Base-by-base conservation (phyloP, 306 rosid genomes). In the Ceratonia siliqua region DNA sequence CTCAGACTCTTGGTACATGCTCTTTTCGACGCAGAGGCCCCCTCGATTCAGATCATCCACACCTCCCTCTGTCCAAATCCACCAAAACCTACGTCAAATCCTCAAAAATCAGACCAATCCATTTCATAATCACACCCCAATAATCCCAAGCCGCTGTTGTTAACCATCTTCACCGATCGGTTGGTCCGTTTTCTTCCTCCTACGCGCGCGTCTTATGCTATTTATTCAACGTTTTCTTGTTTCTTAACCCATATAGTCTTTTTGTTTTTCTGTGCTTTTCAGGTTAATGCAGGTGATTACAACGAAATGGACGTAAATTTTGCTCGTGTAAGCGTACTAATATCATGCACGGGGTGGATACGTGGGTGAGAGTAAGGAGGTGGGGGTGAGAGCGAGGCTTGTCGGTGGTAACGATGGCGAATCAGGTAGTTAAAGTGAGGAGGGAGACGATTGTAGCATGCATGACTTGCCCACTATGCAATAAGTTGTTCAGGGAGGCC, bases 401-500 rank as follows among this genome's bases (percentile, higher is more conserved):
- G 28, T 17, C 33, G 52, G 38, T n/a, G 58, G 33, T 30, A 41
- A 75, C 50, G 59, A 89, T 89, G 94, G 84, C 91, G 84, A 87
- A 87, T 87, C 94, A 69, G 72, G 83, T 77, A 2, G 87, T 77
- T n/a, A 85, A 73, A 73, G 94, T 87, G 43, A 82, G 43, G 80
- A 85, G 91, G 79, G 91, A 85, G 59, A 48, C 81, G 69, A 68
- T 89, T 79, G 79, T 8, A 46, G 89, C 85, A 82, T 87, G 94
- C 94, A 85, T 87, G 83, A 89, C 90, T 54, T 89, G 94, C 80
- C 94, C 88, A 10, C 89, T 89, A 5, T 89, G 94, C 68, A n/a
- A 83, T 24, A 85, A 85, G 81, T 84, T 89, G 59, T 87, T 89
- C 68, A 85, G 71, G 68, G 91, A 89, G 25, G 94, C 94, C 43